Base-by-base conservation (phyloP, 345 rosid species). In the Populus pruinosa region DNA sequence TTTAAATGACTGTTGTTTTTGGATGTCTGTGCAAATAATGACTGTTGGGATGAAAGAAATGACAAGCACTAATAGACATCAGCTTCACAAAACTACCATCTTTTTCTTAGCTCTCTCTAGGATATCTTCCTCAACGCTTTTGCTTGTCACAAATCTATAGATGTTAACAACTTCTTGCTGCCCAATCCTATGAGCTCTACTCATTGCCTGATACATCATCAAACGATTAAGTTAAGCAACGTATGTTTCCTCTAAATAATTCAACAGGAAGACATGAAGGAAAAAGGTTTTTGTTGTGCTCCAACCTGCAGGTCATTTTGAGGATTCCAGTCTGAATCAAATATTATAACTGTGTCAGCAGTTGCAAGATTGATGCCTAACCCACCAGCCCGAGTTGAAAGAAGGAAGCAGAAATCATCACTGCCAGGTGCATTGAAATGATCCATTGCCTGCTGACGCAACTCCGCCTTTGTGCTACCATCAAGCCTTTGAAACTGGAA, bases 271-370 rank as follows among this genome's bases (percentile, higher is more conserved):
- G 49, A 61, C n/a, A 44, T 20, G 17, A 61, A 69, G 73, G 67
- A 73, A 43, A 68, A 39, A 68, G 67, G 25, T 39, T 36, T 6
- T 20, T 62, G 63, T 80, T 74, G 33, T 41, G 35, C 63, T 69
- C 6, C 68, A 41, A 96, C 98, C 97, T 96, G 99, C 50, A 96
- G 84, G 87, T 96, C 99, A 87, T 96, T 96, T 83, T 96, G 98
- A 13, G 98, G 98, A 84, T 96, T 96, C 99, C 98, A 96, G 84
- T 96, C 99, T 36, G 98, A 94, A 87, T 96, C 99, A 90, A 96
- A 96, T 85, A 96, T 94, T 73, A 96, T 95, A 79, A 96, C 98
- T 47, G 99, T 94, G 86, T 96, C 97, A 33, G 97, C 99, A 59
- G 98, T 94, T 70, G 98, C 98, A 76, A 96, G 98, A 85, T 96